Evolutionary conservation across 1,139 yeast species (phyloP).

Genomic region (Protomyces macrosporus): DNA sequence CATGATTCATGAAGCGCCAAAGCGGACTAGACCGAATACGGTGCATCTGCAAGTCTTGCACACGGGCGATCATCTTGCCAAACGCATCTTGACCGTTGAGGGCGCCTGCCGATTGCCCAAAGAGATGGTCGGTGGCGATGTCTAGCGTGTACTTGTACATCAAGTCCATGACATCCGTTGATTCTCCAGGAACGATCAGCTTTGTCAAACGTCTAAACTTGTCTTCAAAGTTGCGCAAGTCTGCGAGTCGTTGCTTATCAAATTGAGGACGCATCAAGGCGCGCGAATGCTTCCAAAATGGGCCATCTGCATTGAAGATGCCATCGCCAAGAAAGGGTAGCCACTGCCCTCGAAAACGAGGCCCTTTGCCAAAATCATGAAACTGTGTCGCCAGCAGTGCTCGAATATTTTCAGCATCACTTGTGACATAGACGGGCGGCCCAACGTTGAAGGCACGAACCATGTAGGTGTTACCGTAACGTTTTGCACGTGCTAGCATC

Average conservation of each 20-base stretch:
- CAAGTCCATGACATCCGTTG: constrained; percentile 48
- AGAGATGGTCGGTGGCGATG: constrained; percentile 23
- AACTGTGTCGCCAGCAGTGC: constrained; percentile 43
- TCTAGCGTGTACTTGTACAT: constrained; percentile 54
- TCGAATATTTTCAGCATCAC: constrained; percentile 28
- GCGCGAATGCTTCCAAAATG: constrained; percentile 56
- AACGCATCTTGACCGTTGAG: constrained; percentile 4
- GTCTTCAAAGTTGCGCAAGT: constrained; percentile 47
- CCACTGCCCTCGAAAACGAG: constrained; percentile 33
- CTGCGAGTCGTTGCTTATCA: constrained; percentile 52
- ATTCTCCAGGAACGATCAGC: constrained; percentile 38
- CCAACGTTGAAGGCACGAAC: background rate
- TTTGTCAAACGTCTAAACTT: constrained; percentile 45
- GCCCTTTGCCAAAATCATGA: constrained; percentile 49
- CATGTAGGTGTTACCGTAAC: constrained; percentile 2
- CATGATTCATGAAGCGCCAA: background rate
- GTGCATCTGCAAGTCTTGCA: constrained; percentile 7
- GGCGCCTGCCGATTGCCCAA: constrained; percentile 15
- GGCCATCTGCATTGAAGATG: constrained; percentile 53
- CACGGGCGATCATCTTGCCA: constrained; percentile 3
- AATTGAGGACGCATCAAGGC: constrained; percentile 58
- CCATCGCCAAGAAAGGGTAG: constrained; percentile 52
- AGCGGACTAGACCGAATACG: constrained; percentile 13
- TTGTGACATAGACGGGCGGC: background rate
- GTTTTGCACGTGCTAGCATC: background rate